phyloP scores from a whole-genome alignment of 2,329 filamentous ascomycete genomes.

The Fusarium sarcochroum region DNA sequence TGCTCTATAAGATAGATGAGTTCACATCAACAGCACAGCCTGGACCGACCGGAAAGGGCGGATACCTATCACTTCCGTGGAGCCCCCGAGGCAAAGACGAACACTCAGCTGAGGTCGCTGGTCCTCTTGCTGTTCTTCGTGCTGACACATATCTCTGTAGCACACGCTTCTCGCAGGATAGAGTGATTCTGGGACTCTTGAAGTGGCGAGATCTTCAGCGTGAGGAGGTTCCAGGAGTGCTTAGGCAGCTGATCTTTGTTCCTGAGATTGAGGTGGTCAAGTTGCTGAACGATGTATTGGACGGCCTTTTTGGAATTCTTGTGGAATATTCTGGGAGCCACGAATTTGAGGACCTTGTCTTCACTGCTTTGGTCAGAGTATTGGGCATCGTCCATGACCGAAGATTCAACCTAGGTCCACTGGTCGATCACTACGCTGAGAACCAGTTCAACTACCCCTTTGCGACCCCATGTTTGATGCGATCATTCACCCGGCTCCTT shows the following conservation, averaged over 20 bases:
- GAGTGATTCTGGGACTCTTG: slow-evolving; percentile 84
- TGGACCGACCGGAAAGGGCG: slow-evolving; percentile 79
- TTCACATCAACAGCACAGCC: slow-evolving; percentile 78
- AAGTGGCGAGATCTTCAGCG: slow-evolving; percentile 86
- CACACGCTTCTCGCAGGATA: slow-evolving; percentile 94
- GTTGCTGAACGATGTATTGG: slow-evolving; percentile 88
- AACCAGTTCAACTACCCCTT: slow-evolving; percentile 93
- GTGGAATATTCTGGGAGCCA: slow-evolving; percentile 93
- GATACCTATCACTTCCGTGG: slow-evolving; percentile 90
- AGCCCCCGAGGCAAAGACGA: slow-evolving; percentile 76
- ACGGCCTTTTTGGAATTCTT: slow-evolving; percentile 90
- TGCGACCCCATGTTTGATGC: slow-evolving; percentile 87
- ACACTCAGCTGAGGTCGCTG: slow-evolving; percentile 80
- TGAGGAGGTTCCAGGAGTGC: slow-evolving; percentile 78
- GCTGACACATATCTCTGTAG: slow-evolving; percentile 92
- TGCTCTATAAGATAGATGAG: slow-evolving; percentile 94
- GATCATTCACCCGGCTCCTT: slow-evolving; percentile 87
- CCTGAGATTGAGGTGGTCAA: slow-evolving; percentile 99
- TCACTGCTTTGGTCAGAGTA: slow-evolving; percentile 89
- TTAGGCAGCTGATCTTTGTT: slow-evolving; percentile 91
- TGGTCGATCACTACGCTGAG: slow-evolving; percentile 93
- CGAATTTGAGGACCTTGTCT: slow-evolving; percentile 92
- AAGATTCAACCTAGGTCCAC: slow-evolving; percentile 88
- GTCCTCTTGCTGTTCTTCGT: slow-evolving; percentile 83
- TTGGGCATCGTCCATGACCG: slow-evolving; percentile 95